Evolutionary conservation across 495 filamentous ascomycete genomes (phyloP), one percentile per base, ranked within the genome.

Genomic region (Stereocaulon alpinum): DNA sequence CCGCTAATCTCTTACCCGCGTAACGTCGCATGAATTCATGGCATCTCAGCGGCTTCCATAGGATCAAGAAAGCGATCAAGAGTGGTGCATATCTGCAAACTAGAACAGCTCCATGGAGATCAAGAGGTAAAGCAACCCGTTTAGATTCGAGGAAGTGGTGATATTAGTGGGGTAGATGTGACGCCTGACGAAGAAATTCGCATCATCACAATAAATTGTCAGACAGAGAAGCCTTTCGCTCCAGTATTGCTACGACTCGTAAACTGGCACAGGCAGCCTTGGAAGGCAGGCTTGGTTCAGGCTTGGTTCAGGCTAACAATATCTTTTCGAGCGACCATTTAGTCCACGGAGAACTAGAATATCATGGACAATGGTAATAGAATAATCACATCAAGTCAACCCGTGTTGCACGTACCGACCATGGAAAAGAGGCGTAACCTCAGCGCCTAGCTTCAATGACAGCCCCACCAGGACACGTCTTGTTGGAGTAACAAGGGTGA

Each of bases 31-130:
- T 34, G 7, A 62, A 62, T 12, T 59, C 65, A 51, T 72, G 74
- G 74, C 81, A 80, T 1, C 32, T 83, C 2, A 74, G 77, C 9
- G 81, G 80, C 2, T 63, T 84, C 3, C 82, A 74, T 62, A 80
- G 81, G 0, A 73, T 85, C 18, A 74, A 68, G 63, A 79, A 78
- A 72, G 75, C 76, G 11, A 83, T 85, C 24, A 62, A 69, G 59
- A 82, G 79, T 59, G 69, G 72, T 56, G 77, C 81, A 55, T 83
- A 82, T 53, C 65, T 80, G 56, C 67, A 79, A 40, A 78, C 81
- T 56, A 74, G 78, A 20, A 63, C 71, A 10, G 75, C 77, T 0
- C 69, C 68, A 57, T 82, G 80, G 80, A 79, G 74, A 67, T 78
- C 68, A 59, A 67, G 58, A 17, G 60, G 48, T 11, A 43, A 59